Conservation (phyloP, 2,329 filamentous ascomycete species). For the Botrytis elliptica region DNA sequence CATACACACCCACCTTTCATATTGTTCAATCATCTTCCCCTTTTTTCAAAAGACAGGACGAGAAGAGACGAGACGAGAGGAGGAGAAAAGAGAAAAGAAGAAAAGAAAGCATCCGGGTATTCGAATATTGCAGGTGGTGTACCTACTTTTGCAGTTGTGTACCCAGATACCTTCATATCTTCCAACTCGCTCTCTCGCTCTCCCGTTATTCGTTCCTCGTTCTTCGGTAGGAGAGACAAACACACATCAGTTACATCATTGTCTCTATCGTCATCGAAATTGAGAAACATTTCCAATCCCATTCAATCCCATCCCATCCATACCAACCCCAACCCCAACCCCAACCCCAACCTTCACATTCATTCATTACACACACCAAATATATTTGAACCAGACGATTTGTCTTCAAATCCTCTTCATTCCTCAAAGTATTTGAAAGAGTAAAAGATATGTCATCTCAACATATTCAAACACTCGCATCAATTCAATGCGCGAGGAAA, state of each 20-base stretch:
- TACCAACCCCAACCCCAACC: not conserved
- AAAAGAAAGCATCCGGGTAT: not conserved
- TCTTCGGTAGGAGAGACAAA: not conserved
- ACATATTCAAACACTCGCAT: not conserved
- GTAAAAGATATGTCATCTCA: not conserved
- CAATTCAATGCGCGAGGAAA: not conserved
- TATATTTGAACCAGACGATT: not conserved
- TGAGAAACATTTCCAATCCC: not conserved
- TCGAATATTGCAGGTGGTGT: not conserved
- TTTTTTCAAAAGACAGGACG: not conserved
- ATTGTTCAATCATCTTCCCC: not conserved
- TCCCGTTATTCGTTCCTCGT: not conserved
- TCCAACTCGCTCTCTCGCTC: not conserved
- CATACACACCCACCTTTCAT: not conserved
- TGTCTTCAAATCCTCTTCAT: not conserved
- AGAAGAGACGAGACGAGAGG: not conserved
- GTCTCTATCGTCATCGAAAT: not conserved
- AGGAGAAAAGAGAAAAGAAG: not conserved
- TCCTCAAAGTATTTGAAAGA: not conserved
- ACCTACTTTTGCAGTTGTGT: constrained; percentile 3
- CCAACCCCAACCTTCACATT: not conserved
- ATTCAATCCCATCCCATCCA: not conserved
- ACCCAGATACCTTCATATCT: not conserved
- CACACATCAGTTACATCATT: not conserved
- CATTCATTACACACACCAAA: not conserved